These are phyloP conservation scores for Didymella exigua DNA, from an alignment of 2,329 filamentous ascomycete species.

Conservation along the genomic window DNA sequence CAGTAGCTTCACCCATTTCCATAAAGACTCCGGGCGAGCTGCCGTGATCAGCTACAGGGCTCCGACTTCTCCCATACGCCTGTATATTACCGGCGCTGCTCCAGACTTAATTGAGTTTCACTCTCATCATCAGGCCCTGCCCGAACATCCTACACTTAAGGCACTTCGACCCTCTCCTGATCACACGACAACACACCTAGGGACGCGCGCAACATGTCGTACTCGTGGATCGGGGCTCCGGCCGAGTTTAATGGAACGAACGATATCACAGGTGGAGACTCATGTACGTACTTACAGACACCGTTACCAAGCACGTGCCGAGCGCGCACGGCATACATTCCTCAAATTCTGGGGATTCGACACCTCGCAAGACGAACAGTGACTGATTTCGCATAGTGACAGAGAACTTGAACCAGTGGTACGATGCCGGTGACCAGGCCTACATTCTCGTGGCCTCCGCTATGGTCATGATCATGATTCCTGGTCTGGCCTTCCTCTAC, in stretches of 20 bases:
- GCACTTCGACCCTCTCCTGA: constrained; percentile 12
- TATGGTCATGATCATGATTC: constrained; percentile 96
- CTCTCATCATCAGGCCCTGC: constrained; percentile 19
- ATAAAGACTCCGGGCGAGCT: constrained; percentile 43
- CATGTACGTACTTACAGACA: constrained; percentile 63
- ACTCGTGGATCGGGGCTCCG: constrained; percentile 55
- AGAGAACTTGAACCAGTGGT: constrained; percentile 97
- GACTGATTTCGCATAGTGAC: constrained; percentile 59
- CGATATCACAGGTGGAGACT: constrained; percentile 72
- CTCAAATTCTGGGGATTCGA: neutral
- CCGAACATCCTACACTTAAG: constrained; percentile 18
- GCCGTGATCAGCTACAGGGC: constrained; percentile 38
- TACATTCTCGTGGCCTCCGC: constrained; percentile 89
- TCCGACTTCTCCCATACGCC: constrained; percentile 37
- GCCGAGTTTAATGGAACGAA: constrained; percentile 61
- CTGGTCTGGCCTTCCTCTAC: constrained; percentile 96
- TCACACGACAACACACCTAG: constrained; percentile 15
- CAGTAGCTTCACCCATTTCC: constrained; percentile 35
- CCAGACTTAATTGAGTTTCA: constrained; percentile 24
- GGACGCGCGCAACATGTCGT: constrained; percentile 51
- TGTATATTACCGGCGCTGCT: constrained; percentile 40
- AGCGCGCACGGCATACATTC: constrained; percentile 2
- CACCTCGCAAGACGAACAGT: neutral
- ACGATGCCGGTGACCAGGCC: constrained; percentile 85
- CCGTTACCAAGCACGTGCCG: constrained; percentile 29